Evolutionary conservation across 805 yeast genomes (phyloP), one percentile per base, ranked within the genome.

Genomic region (Saccharomyces eubayanus): DNA sequence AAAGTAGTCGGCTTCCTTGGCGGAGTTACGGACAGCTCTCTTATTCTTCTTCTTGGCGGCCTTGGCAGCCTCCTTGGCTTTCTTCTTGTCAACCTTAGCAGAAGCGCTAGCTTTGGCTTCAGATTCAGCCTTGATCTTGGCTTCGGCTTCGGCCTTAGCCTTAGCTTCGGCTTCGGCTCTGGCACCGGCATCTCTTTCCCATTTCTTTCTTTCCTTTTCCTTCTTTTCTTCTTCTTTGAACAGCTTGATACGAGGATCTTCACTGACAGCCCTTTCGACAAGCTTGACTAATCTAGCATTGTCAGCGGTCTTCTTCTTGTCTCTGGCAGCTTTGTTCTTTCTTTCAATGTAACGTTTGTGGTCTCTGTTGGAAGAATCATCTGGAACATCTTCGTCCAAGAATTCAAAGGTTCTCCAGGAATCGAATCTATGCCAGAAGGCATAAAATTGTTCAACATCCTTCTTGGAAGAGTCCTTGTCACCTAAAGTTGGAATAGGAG

Each of bases 371-470:
- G 96, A 87, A 54, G 97, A 88, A 75, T 94, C 99, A 77, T 94
- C 99, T 63, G 99, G 99, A 67, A 91, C 97, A 70, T 94, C 99
- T 79, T 94, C 99, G 71, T 94, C 99, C 72, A 90, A 82, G 77
- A 91, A 94, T 77, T 94, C 99, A 70, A 94, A 94, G 49, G 96
- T 79, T 79, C 96, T 88, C 99, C 99, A 94, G 21, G 98, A 92
- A 75, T 94, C 97, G 62, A 91, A 88, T 72, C 86, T 85, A 73
- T 85, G 85, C 87, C 94, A 94, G 82, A 89, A 92, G 62, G 82
- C 80, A 80, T 92, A 92, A 76, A 96, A 91, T 51, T 76, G 77
- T 65, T 88, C 96, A 57, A 91, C 96, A 56, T 87, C 92, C 53
- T 81, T 83, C 77, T 88, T 89, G 55, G 88, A 57, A 53, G 92